These are phyloP conservation scores for Cladosporium oxysporum DNA, from an alignment of 2,329 filamentous ascomycete genomes.

Conservation along the genomic window DNA sequence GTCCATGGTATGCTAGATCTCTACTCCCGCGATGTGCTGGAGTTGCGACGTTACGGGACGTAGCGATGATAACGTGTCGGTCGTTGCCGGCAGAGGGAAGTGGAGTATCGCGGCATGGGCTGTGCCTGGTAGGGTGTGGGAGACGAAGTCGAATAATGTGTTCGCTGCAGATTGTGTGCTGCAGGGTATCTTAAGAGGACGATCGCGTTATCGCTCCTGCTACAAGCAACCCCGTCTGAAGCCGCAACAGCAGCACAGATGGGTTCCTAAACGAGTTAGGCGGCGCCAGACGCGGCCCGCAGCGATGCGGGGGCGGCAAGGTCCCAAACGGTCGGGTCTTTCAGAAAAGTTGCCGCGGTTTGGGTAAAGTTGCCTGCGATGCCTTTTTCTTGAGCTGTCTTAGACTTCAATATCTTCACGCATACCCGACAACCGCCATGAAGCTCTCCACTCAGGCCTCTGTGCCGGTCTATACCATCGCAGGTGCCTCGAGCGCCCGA, in stretches of 20 bases:
- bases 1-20: constrained; percentile 32
- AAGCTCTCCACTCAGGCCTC: constrained; percentile 80
- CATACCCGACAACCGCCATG: constrained; percentile 51
- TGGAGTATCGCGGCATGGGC: constrained; percentile 14
- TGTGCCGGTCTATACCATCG: constrained; percentile 92
- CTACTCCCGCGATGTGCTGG: background rate
- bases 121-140: constrained; percentile 3
- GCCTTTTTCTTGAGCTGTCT: constrained; percentile 9
- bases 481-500: constrained; percentile 82
- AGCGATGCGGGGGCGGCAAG: background rate
- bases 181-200: background rate
- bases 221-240: background rate
- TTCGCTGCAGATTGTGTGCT: background rate
- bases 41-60: constrained; percentile 26
- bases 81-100: constrained; percentile 5
- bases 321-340: constrained; percentile 1
- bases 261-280: background rate
- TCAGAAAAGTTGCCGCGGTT: constrained; percentile 20
- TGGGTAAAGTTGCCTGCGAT: background rate
- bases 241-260: background rate
- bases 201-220: background rate
- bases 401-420: background rate
- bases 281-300: background rate
- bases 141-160: background rate
- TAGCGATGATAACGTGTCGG: constrained; percentile 27